Percentiles rank a stretch among this genome's conserved stretches.
Evolutionary conservation across 2,329 filamentous ascomycete species (phyloP).

Genomic region (Scorias spongiosa): DNA sequence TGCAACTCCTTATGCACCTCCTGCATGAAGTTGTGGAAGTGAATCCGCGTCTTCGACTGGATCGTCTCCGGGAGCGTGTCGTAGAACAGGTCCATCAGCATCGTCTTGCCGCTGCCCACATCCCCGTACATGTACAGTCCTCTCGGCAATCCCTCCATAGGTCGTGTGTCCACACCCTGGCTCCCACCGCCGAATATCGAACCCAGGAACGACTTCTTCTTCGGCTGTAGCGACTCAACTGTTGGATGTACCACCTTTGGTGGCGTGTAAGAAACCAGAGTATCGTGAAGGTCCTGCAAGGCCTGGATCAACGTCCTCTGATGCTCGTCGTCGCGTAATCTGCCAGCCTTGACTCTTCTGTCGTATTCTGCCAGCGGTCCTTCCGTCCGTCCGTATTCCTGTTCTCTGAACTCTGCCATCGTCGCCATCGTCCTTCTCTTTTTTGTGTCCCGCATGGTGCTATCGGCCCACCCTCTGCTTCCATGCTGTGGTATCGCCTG

Average conservation of each 20-base stretch:
- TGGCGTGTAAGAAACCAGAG: constrained; percentile 58
- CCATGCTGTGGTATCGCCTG: too few relatives aligned
- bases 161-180: background rate
- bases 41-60: constrained; percentile 73
- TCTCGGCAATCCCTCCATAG: constrained; percentile 44
- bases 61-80: constrained; percentile 76
- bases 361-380: constrained; percentile 87
- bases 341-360: constrained; percentile 55
- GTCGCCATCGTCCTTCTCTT: constrained; percentile 11
- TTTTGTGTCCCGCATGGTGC: background rate
- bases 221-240: constrained; percentile 49
- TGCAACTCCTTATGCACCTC: constrained; percentile 86
- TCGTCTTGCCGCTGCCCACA: constrained; percentile 94
- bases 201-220: constrained; percentile 38
- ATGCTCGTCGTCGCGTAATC: constrained; percentile 73
- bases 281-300: constrained; percentile 77
- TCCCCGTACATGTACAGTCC: constrained; percentile 93
- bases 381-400: constrained; percentile 5
- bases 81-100: constrained; percentile 98
- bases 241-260: constrained; percentile 63
- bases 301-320: constrained; percentile 82
- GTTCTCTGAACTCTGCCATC: constrained; percentile 15
- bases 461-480: too few relatives aligned
- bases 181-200: constrained; percentile 42
- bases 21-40: constrained; percentile 99